Evolutionary conservation across 768 basidiomycete genomes (phyloP), one percentile per base, ranked within the genome.

Genomic region (Mycena chlorophos): DNA sequence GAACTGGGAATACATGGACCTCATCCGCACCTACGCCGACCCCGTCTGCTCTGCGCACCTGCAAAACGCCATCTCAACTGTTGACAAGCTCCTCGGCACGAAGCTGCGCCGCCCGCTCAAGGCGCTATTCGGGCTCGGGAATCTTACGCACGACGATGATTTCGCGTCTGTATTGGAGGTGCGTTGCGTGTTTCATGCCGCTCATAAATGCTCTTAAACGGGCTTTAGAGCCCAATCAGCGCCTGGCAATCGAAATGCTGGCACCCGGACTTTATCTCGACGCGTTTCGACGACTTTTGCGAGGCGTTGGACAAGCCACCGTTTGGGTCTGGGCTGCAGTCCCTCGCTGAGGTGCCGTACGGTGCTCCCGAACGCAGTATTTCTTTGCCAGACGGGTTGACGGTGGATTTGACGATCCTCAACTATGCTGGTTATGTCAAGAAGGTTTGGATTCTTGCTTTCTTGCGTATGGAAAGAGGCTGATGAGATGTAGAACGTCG

Each of bases 1-100:
- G 58, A 91, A 89, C 64, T 93, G 92, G 85, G 84, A 96, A 69
- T 97, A 95, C 71, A 87, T 86, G 79, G 90, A 93, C 37, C 79
- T 95, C 63, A 88, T 90, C 60, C 81, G 89, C 49, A 75, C 73
- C 14, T 85, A 81, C 23, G 87, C 88, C 3, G 83, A 89, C 62
- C 77, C 80, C 0, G 75, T 69, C 34, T 92, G 88, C 67, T 80
- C 84, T 4, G 63, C 65, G 8, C 81, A 83, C 60, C 72, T 91
- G 28, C 78, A 83, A 63, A 78, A 78, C 26, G 68, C 85, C 5
- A 79, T 91, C 55, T 55, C 71, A 27, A 75, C 78, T 4, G 80
- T 94, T 55, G 91, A 94, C 64, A 48, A 66, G 16, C 73, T 91
- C 27, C 79, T 93, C 34, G 70, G 73, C 38, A 60, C 75, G 12